These are phyloP conservation scores for Oryza rufipogon DNA, from an alignment of 176 grass and related monocot genomes.

Conservation along the genomic window DNA sequence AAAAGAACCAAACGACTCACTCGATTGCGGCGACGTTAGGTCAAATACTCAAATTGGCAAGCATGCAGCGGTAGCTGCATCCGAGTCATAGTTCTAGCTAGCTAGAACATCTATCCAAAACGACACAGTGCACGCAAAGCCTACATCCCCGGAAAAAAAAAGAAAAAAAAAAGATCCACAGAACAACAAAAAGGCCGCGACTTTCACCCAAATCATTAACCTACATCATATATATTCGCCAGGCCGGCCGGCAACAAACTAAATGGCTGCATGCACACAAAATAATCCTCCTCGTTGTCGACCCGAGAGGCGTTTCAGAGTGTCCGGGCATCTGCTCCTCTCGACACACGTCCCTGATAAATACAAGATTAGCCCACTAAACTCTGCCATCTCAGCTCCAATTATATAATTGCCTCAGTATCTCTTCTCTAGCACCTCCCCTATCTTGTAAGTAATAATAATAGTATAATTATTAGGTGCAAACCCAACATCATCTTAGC, in stretches of 20 bases:
- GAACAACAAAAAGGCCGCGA: background rate
- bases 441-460: constrained; percentile 24
- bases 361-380: constrained; percentile 26
- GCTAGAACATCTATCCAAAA: background rate
- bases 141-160: background rate
- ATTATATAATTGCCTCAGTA: constrained; percentile 29
- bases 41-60: background rate
- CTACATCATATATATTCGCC: background rate
- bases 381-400: background rate
- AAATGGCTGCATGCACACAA: background rate
- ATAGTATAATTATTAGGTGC: background rate
- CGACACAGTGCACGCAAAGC: background rate
- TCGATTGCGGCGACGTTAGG: background rate
- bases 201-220: background rate
- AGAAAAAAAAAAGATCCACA: background rate
- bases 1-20: background rate
- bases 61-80: background rate
- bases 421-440: constrained; percentile 18
- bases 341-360: constrained; percentile 40
- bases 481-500: background rate
- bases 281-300: constrained; percentile 16
- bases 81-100: background rate
- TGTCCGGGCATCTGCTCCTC: background rate
- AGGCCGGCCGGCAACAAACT: background rate
- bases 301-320: background rate